Percentiles rank a stretch among this genome's conserved stretches.
Evolutionary conservation across 2,329 filamentous ascomycete genomes (phyloP).

Genomic region (Neofusicoccum sp.): DNA sequence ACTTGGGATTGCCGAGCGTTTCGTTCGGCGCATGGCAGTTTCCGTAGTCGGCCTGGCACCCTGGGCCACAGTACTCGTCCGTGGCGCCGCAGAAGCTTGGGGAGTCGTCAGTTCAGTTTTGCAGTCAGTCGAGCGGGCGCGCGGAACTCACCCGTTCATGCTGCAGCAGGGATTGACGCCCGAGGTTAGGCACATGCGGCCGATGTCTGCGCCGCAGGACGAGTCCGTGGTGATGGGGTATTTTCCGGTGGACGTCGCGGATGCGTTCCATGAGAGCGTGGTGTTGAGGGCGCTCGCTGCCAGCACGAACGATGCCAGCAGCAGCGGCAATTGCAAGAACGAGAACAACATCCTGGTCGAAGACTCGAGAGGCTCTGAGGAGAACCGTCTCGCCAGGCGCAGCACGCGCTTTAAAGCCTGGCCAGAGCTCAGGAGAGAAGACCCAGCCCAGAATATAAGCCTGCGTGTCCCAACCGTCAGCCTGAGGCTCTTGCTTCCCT

Average conservation of each 20-base stretch:
- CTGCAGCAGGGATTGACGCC: constrained; percentile 16
- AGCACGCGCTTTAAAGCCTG: too few relatives aligned
- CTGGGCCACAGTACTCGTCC: background rate
- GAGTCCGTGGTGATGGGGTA: constrained; percentile 4
- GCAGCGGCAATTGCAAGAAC: background rate
- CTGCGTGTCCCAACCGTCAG: background rate
- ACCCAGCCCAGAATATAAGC: background rate
- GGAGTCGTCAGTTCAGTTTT: background rate
- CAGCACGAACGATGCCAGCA: background rate
- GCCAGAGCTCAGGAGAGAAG: too few relatives aligned
- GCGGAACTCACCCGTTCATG: background rate
- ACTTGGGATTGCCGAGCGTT: constrained; percentile 9
- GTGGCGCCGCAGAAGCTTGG: constrained; percentile 12
- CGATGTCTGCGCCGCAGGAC: background rate
- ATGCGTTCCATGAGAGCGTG: constrained; percentile 9
- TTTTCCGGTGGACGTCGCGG: background rate
- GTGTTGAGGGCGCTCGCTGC: background rate
- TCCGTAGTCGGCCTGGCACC: constrained; percentile 10
- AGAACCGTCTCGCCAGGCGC: too few relatives aligned
- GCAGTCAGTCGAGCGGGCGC: background rate
- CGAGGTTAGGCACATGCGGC: constrained; percentile 6
- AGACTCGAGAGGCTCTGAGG: too few relatives aligned
- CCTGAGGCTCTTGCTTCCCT: background rate
- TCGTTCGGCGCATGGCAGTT: background rate
- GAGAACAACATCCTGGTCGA: background rate